phyloP scores from a whole-genome alignment of 176 grass and related monocot genomes.

The Cenchrus purpureus region DNA sequence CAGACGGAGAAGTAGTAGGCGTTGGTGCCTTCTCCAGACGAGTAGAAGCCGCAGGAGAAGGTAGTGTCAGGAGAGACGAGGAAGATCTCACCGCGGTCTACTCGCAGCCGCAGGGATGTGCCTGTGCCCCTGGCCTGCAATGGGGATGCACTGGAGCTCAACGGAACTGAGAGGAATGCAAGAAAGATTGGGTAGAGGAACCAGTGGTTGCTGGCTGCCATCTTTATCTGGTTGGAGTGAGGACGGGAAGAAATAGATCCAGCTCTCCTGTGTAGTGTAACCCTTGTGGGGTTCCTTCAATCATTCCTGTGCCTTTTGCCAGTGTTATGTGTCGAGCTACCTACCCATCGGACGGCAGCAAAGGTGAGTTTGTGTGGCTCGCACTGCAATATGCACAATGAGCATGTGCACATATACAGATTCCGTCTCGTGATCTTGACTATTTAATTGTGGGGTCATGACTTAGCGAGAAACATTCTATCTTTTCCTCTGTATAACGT shows the following conservation, averaged over 20 bases:
- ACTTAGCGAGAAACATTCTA: background rate
- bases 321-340: background rate
- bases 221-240: slow-evolving; percentile 13
- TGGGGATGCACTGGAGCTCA: slow-evolving; percentile 36
- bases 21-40: slow-evolving; percentile 48
- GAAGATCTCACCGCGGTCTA: slow-evolving; percentile 37
- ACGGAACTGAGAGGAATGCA: slow-evolving; percentile 35
- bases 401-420: background rate
- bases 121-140: slow-evolving; percentile 35
- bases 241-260: slow-evolving; percentile 6
- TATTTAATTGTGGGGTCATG: background rate
- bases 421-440: background rate
- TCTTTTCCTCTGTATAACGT: too few species aligned
- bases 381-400: background rate
- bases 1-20: slow-evolving; percentile 76
- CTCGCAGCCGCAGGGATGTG: slow-evolving; percentile 45
- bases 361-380: background rate
- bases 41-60: slow-evolving; percentile 62
- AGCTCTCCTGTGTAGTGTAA: background rate
- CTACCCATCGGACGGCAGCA: background rate
- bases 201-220: background rate
- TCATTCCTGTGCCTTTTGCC: background rate
- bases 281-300: background rate
- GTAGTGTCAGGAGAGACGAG: slow-evolving; percentile 50
- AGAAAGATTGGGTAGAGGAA: slow-evolving; percentile 28